Conservation (phyloP, 805 yeast species). For the Danielia oregonensis region DNA sequence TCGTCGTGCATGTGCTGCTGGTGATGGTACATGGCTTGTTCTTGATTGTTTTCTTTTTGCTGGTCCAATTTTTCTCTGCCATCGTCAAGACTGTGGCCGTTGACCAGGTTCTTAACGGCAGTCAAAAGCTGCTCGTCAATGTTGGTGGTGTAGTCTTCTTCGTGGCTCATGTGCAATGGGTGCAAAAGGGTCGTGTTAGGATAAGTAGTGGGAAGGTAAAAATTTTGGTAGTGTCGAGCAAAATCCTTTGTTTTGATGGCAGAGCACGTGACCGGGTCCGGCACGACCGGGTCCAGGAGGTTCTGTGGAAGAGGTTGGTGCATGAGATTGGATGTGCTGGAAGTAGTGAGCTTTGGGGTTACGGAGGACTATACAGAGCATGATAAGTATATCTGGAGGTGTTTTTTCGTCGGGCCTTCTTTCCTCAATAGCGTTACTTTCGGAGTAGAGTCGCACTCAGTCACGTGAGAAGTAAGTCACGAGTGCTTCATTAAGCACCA, state of each 20-base stretch:
- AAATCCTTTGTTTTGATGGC: slow-evolving; percentile 6
- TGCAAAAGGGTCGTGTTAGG: slow-evolving; percentile 21
- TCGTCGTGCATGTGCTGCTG: slow-evolving; percentile 22
- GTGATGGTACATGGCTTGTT: slow-evolving; percentile 18
- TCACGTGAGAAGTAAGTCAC: too few species aligned
- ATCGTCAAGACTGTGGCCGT: slow-evolving; percentile 24
- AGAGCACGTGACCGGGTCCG: slow-evolving; percentile 3
- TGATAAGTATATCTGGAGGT: too few species aligned
- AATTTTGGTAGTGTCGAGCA: slow-evolving; percentile 3
- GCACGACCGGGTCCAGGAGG: too few species aligned
- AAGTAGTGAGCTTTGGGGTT: too few species aligned
- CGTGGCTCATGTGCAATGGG: slow-evolving; percentile 22
- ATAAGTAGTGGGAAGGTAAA: slow-evolving; percentile 18
- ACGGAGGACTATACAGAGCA: too few species aligned
- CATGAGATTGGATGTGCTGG: too few species aligned
- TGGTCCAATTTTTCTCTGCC: slow-evolving; percentile 27
- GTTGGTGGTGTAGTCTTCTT: slow-evolving; percentile 28
- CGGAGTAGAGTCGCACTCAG: too few species aligned
- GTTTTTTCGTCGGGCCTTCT: too few species aligned
- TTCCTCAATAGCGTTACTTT: too few species aligned
- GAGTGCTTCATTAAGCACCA: too few species aligned
- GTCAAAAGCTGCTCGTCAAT: slow-evolving; percentile 42
- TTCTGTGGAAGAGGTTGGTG: too few species aligned
- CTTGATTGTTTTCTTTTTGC: slow-evolving; percentile 17
- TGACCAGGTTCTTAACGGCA: slow-evolving; percentile 29